Base-by-base conservation (phyloP, 148 eudicot genomes). In the Camellia granthamiana region DNA sequence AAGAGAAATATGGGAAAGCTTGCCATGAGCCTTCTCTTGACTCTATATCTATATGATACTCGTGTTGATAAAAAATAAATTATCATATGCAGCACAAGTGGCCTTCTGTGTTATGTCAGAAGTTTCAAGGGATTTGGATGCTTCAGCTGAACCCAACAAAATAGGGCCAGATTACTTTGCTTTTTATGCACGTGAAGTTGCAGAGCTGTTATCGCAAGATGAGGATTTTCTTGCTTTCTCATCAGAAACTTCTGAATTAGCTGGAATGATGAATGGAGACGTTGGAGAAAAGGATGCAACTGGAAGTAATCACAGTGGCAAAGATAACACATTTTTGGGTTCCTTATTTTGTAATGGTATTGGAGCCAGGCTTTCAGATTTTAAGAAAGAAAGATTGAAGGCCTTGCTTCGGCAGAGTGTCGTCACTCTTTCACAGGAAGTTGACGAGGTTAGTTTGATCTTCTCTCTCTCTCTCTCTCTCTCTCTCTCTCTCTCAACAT, bases 131-230 rank as follows among this genome's bases (percentile, higher is more conserved):
- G 83, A 77, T 68, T 63, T 69, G 75, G 78, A 62, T 76, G 87
- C 68, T 76, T 81, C 85, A 67, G 71, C 62, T 23, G 84, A 86
- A 61, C 81, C 44, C 23, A 68, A 73, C 49, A 81, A 52, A 75
- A 21, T 79, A 63, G 90, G 90, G 72, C 93, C 94, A 7, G 93
- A 93, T 80, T 79, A 84, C 71, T 88, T 91, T 77, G 87, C 93
- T 63, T 90, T 88, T 76, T 93, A 83, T 84, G 72, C 77, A 69
- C 84, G 77, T 30, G 91, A 90, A 80, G 77, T 89, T 15, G 74
- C 72, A 21, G 84, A 82, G 73, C 82, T 91, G 21, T 83, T 91
- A 72, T 83, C 90, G 6, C 85, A 59, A 23, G 85, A 84, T 19
- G 91, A 90, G 6, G 82, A 65, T 72, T 78, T 74, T 80, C 69